Base-by-base conservation (phyloP, 2,329 filamentous ascomycete species). In the Aspergillus neoniger region DNA sequence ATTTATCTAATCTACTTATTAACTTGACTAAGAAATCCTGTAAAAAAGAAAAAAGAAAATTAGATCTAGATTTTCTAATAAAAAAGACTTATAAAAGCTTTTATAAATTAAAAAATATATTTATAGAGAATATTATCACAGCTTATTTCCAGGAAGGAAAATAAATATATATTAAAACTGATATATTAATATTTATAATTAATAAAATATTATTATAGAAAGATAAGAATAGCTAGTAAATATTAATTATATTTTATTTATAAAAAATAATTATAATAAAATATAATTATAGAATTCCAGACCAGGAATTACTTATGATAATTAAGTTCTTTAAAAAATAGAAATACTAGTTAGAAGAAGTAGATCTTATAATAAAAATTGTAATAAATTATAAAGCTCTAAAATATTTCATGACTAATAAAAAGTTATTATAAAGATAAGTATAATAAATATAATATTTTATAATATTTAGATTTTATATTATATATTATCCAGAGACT, bases 331-430 rank as follows among this genome's bases (percentile, higher is more conserved):
- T 51, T 51, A 25, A 5, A 32, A 38, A 21, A 56, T 39, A 39
- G 5, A n/a, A 67, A 17, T 44, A 58, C 6, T 53, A 36, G 47
- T 30, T 60, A 38, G n/a, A n/a, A 49, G 41, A 50, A 25, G 2
- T 10, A 19, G 41, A 49, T 17, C 1, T 43, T 48, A 38, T 23
- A 57, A 60, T 57, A 51, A 25, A 51, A 15, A 51, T 25, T 36
- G 12, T 57, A 57, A 30, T 30, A 52, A 54, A 30, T 15, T 25
- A 23, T 61, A 53, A 41, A 49, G 58, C 17, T 30, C 28, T 3
- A 5, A 54, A 57, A 58, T 53, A 57, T 17, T 51, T 30, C 10
- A 14, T 39, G 3, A 39, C 5, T 39, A 39, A 14, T 39, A 39
- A 39, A 14, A 39, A 39, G 3, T 14, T 5, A 39, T 17, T 39